Base-by-base conservation (phyloP, 2,329 filamentous ascomycete genomes). In the Trichophyton rubrum region DNA sequence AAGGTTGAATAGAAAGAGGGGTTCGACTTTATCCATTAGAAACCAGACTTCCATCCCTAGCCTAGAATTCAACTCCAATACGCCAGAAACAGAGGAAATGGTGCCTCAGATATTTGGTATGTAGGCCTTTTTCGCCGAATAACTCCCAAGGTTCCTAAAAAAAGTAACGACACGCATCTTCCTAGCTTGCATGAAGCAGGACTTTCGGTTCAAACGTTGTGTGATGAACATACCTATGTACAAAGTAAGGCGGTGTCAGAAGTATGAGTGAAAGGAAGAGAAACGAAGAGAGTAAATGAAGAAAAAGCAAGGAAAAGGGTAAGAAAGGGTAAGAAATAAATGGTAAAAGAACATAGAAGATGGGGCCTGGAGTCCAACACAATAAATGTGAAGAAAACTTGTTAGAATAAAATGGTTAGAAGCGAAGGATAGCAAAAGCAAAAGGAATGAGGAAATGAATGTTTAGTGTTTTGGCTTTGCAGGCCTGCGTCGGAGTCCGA, bases 401-500 rank as follows among this genome's bases (percentile, higher is more conserved):
- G 33, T 38, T 3, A 13, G 33, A 13, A 13, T 38, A 38, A 38
- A 30, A 13, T 4, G 11, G 33, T 38, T 38, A 45, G 41, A 45
- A 45, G 17, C 17, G 9, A 45, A n/a, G 49, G 24, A 24, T 3
- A 24, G 11, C 3, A 33, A 15, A 55, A 33, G 9, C 13, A 27
- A 27, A 27, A 15, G 22, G 24, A 35, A 15, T 9, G 8, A 38
- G 33, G 9, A 38, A 56, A 20, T 56, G 35, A 56, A 20, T 38
- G 27, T 15, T 24, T 40, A 43, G 30, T n/a, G 55, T 1, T 27
- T 57, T 38, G 55, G 30, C 35, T 22, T 30, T 35, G 22, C 33
- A 43, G 58, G 49, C 59, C 60, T 62, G 27, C 59, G 35, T 47
- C 75, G 70, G 57, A 78, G 67, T 22, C 75, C 74, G 59, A 77